These are phyloP conservation scores for Sporothrix euskadiensis DNA, from an alignment of 2,329 filamentous ascomycete genomes.

Conservation along the genomic window DNA sequence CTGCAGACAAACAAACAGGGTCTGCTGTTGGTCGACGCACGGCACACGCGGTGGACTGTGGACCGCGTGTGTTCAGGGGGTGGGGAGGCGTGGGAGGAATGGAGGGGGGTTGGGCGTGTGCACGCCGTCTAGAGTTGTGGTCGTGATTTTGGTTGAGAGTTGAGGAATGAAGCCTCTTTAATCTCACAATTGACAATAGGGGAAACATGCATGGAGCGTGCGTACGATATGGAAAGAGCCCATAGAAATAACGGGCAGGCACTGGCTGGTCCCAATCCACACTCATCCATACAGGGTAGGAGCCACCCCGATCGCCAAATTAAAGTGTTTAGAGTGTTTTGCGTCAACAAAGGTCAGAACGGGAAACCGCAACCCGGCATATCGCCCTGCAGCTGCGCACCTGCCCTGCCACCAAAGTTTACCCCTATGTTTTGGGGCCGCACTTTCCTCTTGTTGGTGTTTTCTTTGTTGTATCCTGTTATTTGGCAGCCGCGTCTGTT, in stretches of 20 bases:
- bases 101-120: slow-evolving; percentile 16
- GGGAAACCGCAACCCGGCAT: slow-evolving; percentile 21
- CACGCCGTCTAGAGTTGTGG: background rate
- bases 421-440: slow-evolving; percentile 18
- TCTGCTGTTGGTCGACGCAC: background rate
- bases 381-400: background rate
- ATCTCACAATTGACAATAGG: slow-evolving; percentile 5
- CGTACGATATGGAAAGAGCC: background rate
- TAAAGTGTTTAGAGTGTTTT: slow-evolving; percentile 23
- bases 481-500: slow-evolving; percentile 27
- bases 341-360: slow-evolving; percentile 24
- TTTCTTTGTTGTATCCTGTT: background rate
- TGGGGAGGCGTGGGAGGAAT: slow-evolving; percentile 6
- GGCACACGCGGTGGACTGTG: slow-evolving; percentile 19
- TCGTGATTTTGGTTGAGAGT: background rate
- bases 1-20: background rate
- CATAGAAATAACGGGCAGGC: background rate
- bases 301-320: slow-evolving; percentile 17
- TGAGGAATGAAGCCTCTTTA: slow-evolving; percentile 20
- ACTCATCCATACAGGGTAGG: background rate
- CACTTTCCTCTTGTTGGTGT: background rate
- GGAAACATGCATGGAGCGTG: background rate
- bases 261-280: background rate
- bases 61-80: slow-evolving; percentile 10
- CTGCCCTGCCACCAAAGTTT: background rate